Conservation (phyloP, 2,329 filamentous ascomycete genomes). For the Neocatenulostroma microsporum region DNA sequence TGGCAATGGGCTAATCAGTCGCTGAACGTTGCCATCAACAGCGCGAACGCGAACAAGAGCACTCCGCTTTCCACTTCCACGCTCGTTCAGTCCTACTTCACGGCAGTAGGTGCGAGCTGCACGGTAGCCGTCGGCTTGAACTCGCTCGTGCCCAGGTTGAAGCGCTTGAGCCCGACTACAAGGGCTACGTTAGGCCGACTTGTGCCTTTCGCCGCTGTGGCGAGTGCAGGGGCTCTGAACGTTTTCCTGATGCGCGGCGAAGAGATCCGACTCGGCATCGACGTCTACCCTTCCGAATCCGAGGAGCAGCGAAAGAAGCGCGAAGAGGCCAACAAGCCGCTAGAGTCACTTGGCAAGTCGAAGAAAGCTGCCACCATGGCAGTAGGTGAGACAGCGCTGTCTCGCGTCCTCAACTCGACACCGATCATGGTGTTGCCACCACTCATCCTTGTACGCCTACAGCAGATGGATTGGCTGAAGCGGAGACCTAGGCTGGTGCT, state of each 20-base stretch:
- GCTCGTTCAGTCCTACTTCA: constrained; percentile 79
- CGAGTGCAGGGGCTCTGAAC: constrained; percentile 82
- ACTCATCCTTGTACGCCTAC: constrained; percentile 72
- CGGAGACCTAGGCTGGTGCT: constrained; percentile 66
- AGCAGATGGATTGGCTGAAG: constrained; percentile 75
- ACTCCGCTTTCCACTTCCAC: constrained; percentile 74
- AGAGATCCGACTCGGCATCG: constrained; percentile 87
- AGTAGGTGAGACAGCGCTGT: constrained; percentile 86
- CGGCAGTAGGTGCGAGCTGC: constrained; percentile 89
- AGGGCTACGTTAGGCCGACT: constrained; percentile 73
- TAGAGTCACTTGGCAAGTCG: constrained; percentile 67
- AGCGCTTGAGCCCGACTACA: constrained; percentile 64
- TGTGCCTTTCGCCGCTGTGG: constrained; percentile 92
- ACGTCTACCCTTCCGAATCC: constrained; percentile 76
- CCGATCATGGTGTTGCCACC: constrained; percentile 97
- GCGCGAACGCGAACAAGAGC: constrained; percentile 95
- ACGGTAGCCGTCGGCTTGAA: constrained; percentile 90
- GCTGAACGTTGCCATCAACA: constrained; percentile 96
- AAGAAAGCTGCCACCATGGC: constrained; percentile 81
- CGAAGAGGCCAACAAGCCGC: constrained; percentile 23
- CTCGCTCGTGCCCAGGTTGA: constrained; percentile 76
- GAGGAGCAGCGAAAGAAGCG: constrained; percentile 57
- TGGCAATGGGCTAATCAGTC: constrained; percentile 98
- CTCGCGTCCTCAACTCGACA: constrained; percentile 84
- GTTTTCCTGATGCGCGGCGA: constrained; percentile 97